phyloP scores from a whole-genome alignment of 2,329 filamentous ascomycete genomes.

The Pseudovirgaria hyperparasitica region DNA sequence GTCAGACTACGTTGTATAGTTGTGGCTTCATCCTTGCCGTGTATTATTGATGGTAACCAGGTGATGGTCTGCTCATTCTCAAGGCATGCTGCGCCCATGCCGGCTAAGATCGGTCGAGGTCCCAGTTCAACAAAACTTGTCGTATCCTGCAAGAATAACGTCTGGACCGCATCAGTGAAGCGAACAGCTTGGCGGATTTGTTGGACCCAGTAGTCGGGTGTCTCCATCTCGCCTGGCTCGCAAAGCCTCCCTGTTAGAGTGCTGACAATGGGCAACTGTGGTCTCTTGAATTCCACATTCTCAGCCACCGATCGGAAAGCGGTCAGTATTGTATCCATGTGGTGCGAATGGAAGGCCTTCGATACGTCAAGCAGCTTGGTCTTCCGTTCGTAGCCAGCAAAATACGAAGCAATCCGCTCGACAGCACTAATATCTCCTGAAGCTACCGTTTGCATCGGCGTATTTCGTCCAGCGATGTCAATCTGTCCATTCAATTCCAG shows the following conservation, averaged over 20 bases:
- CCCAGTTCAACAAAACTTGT: slow-evolving; percentile 32
- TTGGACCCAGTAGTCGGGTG: slow-evolving; percentile 16
- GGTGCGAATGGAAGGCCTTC: slow-evolving; percentile 32
- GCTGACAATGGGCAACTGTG: slow-evolving; percentile 26
- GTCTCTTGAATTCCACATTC: slow-evolving; percentile 7
- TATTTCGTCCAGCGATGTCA: slow-evolving; percentile 18
- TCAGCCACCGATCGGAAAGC: slow-evolving; percentile 21
- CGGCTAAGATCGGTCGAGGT: slow-evolving; percentile 33
- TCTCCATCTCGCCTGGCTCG: slow-evolving; percentile 24
- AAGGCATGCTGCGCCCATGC: slow-evolving; percentile 6
- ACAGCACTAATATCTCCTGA: slow-evolving; percentile 28
- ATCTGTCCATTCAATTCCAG: slow-evolving; percentile 2
- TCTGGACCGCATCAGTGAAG: slow-evolving; percentile 16
- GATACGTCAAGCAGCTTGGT: slow-evolving; percentile 25
- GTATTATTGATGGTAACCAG: slow-evolving; percentile 2
- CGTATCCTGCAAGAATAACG: slow-evolving; percentile 23
- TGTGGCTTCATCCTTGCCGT: neutral
- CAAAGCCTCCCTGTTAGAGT: slow-evolving; percentile 30
- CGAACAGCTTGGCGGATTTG: slow-evolving; percentile 15
- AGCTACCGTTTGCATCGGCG: slow-evolving; percentile 24
- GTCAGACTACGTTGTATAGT: slow-evolving; percentile 33
- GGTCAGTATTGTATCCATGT: slow-evolving; percentile 25
- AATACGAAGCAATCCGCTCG: slow-evolving; percentile 12
- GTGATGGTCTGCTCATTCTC: neutral
- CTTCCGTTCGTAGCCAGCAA: slow-evolving; percentile 24